Evolutionary conservation across 345 rosid species (phyloP).

Genomic region (Brassica nigra): DNA sequence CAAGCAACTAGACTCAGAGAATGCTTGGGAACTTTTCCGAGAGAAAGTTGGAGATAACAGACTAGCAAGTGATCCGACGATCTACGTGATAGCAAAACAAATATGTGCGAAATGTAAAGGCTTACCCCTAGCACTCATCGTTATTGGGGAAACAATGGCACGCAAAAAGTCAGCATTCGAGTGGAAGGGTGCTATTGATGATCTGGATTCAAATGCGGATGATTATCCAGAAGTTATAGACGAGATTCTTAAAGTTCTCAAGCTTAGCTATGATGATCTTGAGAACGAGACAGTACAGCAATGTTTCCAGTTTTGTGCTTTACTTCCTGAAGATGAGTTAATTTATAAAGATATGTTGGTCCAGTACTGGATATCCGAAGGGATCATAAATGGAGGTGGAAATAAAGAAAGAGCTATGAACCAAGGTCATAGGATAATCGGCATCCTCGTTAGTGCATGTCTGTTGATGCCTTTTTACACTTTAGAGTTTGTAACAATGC

Average conservation of each 20-base stretch:
- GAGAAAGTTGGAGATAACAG: neutral
- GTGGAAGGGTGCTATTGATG: neutral
- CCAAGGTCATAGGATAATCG: neutral
- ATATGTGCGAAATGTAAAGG: neutral
- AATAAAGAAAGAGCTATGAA: neutral
- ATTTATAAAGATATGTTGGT: neutral
- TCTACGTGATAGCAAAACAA: neutral
- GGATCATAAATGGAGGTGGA: neutral
- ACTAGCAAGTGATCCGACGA: neutral
- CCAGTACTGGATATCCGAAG: neutral
- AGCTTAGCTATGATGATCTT: neutral
- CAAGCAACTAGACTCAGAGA: neutral
- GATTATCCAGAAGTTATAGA: neutral
- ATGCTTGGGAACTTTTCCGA: neutral
- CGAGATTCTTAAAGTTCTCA: neutral
- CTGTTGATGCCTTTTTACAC: neutral
- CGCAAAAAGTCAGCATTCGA: neutral
- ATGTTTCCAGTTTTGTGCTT: neutral
- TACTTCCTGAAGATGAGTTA: neutral
- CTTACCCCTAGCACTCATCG: neutral
- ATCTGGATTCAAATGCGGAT: neutral
- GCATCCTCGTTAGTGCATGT: neutral
- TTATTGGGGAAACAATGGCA: neutral
- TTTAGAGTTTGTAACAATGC: neutral
- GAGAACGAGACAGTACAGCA: neutral